Conservation (phyloP, 2,329 filamentous ascomycete genomes). For the Conoideocrella luteorostrata region DNA sequence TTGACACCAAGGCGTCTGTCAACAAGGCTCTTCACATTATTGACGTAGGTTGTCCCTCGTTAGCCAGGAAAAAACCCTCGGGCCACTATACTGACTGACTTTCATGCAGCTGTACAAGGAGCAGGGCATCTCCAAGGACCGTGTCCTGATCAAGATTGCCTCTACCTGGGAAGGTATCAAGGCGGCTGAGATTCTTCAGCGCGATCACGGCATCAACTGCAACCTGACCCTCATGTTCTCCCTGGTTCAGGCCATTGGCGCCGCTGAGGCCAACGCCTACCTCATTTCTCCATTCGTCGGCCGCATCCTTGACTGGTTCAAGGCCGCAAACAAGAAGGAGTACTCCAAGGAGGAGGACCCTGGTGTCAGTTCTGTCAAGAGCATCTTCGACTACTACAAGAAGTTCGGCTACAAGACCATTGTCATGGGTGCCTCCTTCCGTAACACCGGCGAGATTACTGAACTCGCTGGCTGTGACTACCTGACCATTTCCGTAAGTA, state of each 20-base stretch:
- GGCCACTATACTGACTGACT: too few relatives aligned
- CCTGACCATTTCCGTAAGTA: conserved; percentile 90
- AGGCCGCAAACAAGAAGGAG: conserved; percentile 90
- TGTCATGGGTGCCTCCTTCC: conserved; percentile 99
- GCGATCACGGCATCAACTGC: conserved; percentile 92
- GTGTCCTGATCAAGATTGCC: conserved; percentile 96
- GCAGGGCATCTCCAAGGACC: conserved; percentile 85
- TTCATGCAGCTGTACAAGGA: conserved; percentile 78
- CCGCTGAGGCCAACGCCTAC: conserved; percentile 90
- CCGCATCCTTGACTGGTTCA: conserved; percentile 99
- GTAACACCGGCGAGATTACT: conserved; percentile 92
- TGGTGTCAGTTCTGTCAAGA: conserved; percentile 87
- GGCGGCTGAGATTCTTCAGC: conserved; percentile 94
- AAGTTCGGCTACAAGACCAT: conserved; percentile 99
- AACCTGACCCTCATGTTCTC: conserved; percentile 99
- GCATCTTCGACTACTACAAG: conserved; percentile 99
- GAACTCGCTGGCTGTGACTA: conserved; percentile 98
- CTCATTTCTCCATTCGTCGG: conserved; percentile 99
- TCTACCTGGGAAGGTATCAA: conserved; percentile 99
- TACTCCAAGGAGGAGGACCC: conserved; percentile 88
- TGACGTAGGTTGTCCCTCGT: conserved; percentile 62
- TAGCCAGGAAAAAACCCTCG: too few relatives aligned
- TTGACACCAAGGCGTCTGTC: conserved; percentile 86
- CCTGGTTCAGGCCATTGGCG: conserved; percentile 85
- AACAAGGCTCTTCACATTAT: conserved; percentile 97